Evolutionary conservation across 83 land plant species (phyloP), one percentile per base, ranked within the genome.

Genomic region (Picea abies): DNA sequence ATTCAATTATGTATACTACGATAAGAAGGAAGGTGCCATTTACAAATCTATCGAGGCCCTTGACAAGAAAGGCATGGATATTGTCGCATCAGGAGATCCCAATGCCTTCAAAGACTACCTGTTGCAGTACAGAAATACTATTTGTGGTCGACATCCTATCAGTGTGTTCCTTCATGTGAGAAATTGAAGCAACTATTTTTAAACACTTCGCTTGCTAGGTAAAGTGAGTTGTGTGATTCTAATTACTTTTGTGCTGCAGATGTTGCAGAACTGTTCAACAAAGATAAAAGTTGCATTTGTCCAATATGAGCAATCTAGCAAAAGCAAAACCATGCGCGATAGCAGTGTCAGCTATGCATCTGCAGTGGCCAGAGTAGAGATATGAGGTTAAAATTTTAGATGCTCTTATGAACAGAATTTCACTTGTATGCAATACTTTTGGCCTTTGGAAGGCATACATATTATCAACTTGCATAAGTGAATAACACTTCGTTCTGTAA

Each of bases 341-440:
- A 88, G 90, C 83, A 88, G 90, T 58, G 90, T 88, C 22, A 88
- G 90, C 85, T 88, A 88, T 73, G 90, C 90, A 26, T 88, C 90
- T 16, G 90, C 88, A 15, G 88, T 88, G 56, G 88, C 81, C 35
- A 88, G 85, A 37, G 83, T 81, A 11, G 80, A 78, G 73, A 39
- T 39, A 52, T 84, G 84, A 84, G 16, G 8, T 47, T 47, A 8
- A 47, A 47, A 47, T 47, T 47, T 9, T 47, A 47, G 52, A 47
- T 47, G 10, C 11, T 47, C 11, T 47, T 8, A 47, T 47, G 52
- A 47, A 47, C 52, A 0, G 52, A 9, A 47, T 44, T 47, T 47
- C 52, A 47, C 52, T 47, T 9, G 10, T 7, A 47, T 47, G 52
- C 52, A 47, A 47, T 47, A 47, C 7, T 47, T 47, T 8, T 47